phyloP scores from a whole-genome alignment of 2,329 filamentous ascomycete genomes.

The Scedosporium aurantiacum region DNA sequence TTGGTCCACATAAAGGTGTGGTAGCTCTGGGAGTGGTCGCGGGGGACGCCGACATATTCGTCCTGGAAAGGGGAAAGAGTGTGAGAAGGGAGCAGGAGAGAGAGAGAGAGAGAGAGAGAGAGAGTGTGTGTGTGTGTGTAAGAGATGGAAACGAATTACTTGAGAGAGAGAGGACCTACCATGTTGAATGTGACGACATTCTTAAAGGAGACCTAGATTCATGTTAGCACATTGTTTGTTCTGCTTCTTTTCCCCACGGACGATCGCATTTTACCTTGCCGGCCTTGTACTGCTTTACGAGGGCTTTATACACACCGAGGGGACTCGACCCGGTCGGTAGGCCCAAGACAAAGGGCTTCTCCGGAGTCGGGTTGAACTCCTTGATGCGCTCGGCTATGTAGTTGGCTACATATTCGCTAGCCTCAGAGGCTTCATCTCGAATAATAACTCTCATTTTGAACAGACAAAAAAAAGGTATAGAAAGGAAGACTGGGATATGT shows the following conservation, averaged over 20 bases:
- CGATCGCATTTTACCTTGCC: constrained; percentile 34
- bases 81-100: not conserved
- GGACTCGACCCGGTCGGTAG: constrained; percentile 77
- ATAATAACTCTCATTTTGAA: constrained; percentile 70
- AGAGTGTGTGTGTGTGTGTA: no score
- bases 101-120: no score
- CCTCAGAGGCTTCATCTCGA: constrained; percentile 56
- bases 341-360: constrained; percentile 70
- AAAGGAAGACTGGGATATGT: not conserved
- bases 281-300: constrained; percentile 61
- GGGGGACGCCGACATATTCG: constrained; percentile 75
- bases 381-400: constrained; percentile 78
- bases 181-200: constrained; percentile 91
- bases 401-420: constrained; percentile 67
- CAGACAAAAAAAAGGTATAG: constrained; percentile 10
- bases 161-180: constrained; percentile 34
- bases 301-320: constrained; percentile 62
- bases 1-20: constrained; percentile 91
- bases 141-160: constrained; percentile 9
- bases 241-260: constrained; percentile 2
- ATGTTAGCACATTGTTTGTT: constrained; percentile 15
- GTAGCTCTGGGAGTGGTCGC: constrained; percentile 76
- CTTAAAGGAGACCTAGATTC: constrained; percentile 60
- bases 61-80: constrained; percentile 36
- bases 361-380: constrained; percentile 58